phyloP scores from a whole-genome alignment of 306 rosid genomes.

The Alnus glutinosa region DNA sequence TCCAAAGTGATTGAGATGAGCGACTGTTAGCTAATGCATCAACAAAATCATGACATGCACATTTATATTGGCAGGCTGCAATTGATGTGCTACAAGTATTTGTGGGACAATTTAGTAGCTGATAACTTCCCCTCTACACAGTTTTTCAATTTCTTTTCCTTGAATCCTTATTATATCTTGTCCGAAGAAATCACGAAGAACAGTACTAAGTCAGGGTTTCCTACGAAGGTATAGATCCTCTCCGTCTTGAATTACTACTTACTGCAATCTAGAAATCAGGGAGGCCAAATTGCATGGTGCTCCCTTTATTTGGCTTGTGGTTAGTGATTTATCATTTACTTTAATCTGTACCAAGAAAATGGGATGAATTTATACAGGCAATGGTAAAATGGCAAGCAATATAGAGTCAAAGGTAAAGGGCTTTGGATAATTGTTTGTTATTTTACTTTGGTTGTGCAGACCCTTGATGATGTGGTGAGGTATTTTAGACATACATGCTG shows the following conservation, averaged over 20 bases:
- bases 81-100: slow-evolving; percentile 75
- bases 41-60: slow-evolving; percentile 15
- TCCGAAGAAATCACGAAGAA: slow-evolving; percentile 54
- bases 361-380: neutral
- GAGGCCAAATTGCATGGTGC: slow-evolving; percentile 12
- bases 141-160: slow-evolving; percentile 54
- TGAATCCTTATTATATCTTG: slow-evolving; percentile 47
- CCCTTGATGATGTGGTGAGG: slow-evolving; percentile 64
- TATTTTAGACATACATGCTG: slow-evolving; percentile 49
- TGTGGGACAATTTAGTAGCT: slow-evolving; percentile 70
- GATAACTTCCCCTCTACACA: slow-evolving; percentile 47
- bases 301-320: neutral
- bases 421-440: slow-evolving; percentile 2
- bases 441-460: slow-evolving; percentile 49
- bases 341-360: slow-evolving; percentile 9
- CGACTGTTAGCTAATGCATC: slow-evolving; percentile 6
- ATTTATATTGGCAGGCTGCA: slow-evolving; percentile 67
- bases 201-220: slow-evolving; percentile 46
- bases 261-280: neutral
- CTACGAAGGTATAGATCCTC: slow-evolving; percentile 45
- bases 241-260: neutral
- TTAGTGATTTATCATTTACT: neutral
- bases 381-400: slow-evolving; percentile 5
- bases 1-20: slow-evolving; percentile 1
- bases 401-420: neutral